phyloP scores from a whole-genome alignment of 352 stramenopile species.

The Pythium dissotocum region DNA sequence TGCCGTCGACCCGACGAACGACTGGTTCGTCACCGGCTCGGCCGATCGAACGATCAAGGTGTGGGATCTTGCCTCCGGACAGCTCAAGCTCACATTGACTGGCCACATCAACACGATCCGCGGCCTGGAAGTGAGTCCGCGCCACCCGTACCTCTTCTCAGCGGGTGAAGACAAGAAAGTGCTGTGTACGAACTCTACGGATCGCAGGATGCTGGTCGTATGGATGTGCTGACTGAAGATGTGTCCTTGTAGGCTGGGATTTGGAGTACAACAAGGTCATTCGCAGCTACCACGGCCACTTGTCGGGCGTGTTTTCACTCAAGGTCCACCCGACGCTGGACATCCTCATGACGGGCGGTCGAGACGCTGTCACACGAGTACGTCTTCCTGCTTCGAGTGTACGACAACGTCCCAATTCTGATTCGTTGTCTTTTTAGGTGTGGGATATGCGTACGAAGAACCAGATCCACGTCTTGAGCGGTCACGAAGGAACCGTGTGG shows the following conservation, averaged over 20 bases:
- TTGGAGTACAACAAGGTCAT: slow-evolving; percentile 99
- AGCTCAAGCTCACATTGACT: slow-evolving; percentile 98
- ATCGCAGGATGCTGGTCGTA: not conserved
- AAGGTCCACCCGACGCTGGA: slow-evolving; percentile 98
- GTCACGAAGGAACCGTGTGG: slow-evolving; percentile 97
- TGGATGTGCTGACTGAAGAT: not conserved
- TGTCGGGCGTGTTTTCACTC: slow-evolving; percentile 97
- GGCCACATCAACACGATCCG: slow-evolving; percentile 98
- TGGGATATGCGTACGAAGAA: slow-evolving; percentile 99
- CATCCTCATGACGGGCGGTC: slow-evolving; percentile 96
- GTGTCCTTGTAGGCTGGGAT: slow-evolving; percentile 90
- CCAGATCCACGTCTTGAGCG: slow-evolving; percentile 96
- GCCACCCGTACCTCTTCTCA: slow-evolving; percentile 98
- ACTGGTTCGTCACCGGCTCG: slow-evolving; percentile 98
- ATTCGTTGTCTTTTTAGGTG: slow-evolving; percentile 48
- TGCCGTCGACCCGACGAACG: slow-evolving; percentile 97
- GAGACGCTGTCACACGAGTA: slow-evolving; percentile 85
- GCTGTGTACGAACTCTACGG: slow-evolving; percentile 56
- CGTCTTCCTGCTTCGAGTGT: slow-evolving; percentile 10
- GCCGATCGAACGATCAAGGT: slow-evolving; percentile 98
- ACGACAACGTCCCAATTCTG: slow-evolving; percentile 3
- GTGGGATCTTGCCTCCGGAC: slow-evolving; percentile 97
- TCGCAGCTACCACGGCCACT: slow-evolving; percentile 99
- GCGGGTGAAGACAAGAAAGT: slow-evolving; percentile 99
- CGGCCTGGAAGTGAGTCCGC: slow-evolving; percentile 93